These are phyloP conservation scores for Rhizoclosmatium globosum DNA, from an alignment of 192 early-diverging fungal genomes.

Conservation along the genomic window DNA sequence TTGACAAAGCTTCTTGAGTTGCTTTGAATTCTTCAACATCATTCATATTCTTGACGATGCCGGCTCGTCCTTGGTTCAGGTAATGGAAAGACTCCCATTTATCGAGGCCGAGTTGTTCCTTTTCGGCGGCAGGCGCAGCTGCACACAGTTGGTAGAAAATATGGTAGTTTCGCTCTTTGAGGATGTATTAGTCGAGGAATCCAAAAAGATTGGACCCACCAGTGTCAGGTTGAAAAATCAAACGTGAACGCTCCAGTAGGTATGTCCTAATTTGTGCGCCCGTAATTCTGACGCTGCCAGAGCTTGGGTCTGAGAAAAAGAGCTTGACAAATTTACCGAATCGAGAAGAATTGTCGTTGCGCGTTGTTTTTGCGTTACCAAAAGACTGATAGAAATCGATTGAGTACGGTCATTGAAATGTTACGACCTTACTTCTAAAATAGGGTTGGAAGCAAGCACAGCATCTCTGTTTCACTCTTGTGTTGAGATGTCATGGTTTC, in stretches of 20 bases:
- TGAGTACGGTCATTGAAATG: conserved; percentile 1
- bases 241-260: conserved; percentile 86
- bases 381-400: conserved; percentile 65
- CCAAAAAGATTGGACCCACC: too few relatives aligned
- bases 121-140: conserved; percentile 41
- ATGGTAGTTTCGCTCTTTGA: conserved; percentile 88
- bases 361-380: conserved; percentile 93
- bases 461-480: conserved; percentile 32
- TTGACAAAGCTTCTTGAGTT: conserved; percentile 78
- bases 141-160: conserved; percentile 84
- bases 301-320: conserved; percentile 37
- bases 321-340: conserved; percentile 91
- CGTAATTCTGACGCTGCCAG: too few relatives aligned
- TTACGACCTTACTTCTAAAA: conserved; percentile 70
- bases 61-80: conserved; percentile 75
- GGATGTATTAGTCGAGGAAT: not conserved
- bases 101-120: conserved; percentile 71
- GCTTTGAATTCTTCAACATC: conserved; percentile 83
- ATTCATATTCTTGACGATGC: conserved; percentile 76
- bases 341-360: conserved; percentile 93
- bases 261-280: conserved; percentile 90
- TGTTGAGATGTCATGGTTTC: not conserved
- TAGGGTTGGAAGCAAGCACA: conserved; percentile 84
- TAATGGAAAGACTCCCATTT: conserved; percentile 76
- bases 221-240: conserved; percentile 82